phyloP scores from a whole-genome alignment of 148 eudicot genomes.

The Rhododendron ferrugineum region DNA sequence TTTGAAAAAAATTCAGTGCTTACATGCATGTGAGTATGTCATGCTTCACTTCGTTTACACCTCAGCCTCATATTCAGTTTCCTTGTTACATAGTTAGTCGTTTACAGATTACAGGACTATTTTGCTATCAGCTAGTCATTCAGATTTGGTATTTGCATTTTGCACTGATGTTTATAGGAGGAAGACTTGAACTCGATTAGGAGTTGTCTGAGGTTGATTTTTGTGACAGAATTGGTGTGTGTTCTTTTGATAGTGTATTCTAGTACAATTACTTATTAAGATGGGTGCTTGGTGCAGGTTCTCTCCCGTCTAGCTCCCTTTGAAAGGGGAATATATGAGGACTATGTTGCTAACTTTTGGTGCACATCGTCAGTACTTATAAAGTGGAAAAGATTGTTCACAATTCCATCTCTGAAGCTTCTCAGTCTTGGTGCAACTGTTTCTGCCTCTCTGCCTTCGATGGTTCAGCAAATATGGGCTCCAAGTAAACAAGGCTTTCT shows the following conservation, averaged over 20 bases:
- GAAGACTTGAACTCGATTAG: neutral
- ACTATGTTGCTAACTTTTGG: constrained; percentile 97
- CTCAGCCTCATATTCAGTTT: neutral
- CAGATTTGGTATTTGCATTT: neutral
- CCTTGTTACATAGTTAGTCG: neutral
- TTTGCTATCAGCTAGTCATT: neutral
- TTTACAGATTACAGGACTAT: neutral
- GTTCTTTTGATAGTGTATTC: constrained; percentile 3
- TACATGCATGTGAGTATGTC: neutral
- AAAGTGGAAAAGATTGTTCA: constrained; percentile 75
- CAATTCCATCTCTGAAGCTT: constrained; percentile 48
- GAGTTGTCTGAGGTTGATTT: neutral
- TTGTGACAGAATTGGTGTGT: neutral
- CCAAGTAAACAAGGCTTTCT: constrained; percentile 78
- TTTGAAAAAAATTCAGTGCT: neutral
- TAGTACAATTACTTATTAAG: constrained; percentile 1
- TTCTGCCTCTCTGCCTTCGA: constrained; percentile 69
- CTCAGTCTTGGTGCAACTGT: constrained; percentile 60
- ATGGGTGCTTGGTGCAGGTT: constrained; percentile 45
- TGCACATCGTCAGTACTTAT: constrained; percentile 69
- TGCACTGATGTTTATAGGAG: neutral
- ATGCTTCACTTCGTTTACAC: neutral
- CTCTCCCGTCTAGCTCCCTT: constrained; percentile 90
- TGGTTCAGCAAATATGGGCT: constrained; percentile 70
- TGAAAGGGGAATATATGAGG: constrained; percentile 88